These are phyloP conservation scores for Pythium monospermum DNA, from an alignment of 352 stramenopile genomes.

Conservation along the genomic window DNA sequence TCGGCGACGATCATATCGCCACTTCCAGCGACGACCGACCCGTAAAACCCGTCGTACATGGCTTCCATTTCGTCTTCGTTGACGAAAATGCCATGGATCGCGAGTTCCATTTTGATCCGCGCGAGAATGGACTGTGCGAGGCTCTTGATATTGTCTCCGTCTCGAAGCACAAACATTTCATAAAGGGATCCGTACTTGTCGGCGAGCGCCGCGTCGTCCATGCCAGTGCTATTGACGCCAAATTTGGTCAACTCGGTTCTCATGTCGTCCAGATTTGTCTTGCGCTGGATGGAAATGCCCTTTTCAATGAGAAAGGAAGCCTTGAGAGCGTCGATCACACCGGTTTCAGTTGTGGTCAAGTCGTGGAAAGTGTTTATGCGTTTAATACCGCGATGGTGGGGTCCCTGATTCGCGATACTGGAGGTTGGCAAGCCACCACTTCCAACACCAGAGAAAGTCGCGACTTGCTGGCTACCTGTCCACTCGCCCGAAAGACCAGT, in stretches of 20 bases:
- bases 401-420: neutral
- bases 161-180: conserved; percentile 59
- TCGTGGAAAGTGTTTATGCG: conserved; percentile 51
- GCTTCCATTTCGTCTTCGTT: conserved; percentile 51
- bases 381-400: conserved; percentile 9
- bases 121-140: conserved; percentile 49
- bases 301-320: conserved; percentile 68
- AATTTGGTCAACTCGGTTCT: conserved; percentile 55
- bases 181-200: conserved; percentile 55
- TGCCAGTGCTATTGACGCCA: conserved; percentile 22
- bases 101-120: conserved; percentile 67
- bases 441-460: too few relatives aligned
- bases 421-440: neutral
- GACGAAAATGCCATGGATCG: conserved; percentile 47
- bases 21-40: conserved; percentile 39
- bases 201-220: conserved; percentile 17
- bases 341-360: conserved; percentile 39
- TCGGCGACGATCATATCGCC: conserved; percentile 60
- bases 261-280: conserved; percentile 33
- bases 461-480: neutral
- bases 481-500: too few relatives aligned
- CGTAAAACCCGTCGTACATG: conserved; percentile 63
- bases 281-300: conserved; percentile 51
- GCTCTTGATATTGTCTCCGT: conserved; percentile 59
- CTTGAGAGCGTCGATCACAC: conserved; percentile 51